Percentiles rank a stretch among this genome's conserved stretches.
Evolutionary conservation across 169 alveolate genomes (phyloP).

Genomic region (Miamiensis avidus): DNA sequence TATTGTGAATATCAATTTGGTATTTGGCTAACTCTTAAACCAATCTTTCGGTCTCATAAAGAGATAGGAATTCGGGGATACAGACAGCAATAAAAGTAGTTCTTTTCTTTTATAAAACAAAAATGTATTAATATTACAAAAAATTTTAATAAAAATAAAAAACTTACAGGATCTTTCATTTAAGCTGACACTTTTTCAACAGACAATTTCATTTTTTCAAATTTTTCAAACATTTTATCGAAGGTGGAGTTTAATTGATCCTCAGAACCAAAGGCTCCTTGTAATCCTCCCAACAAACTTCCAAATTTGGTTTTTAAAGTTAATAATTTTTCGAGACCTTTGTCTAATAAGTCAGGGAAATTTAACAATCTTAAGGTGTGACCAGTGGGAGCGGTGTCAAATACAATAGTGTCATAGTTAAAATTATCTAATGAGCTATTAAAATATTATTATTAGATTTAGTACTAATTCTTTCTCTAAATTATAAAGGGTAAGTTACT

Average conservation of each 20-base stretch:
- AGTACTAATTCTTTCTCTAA: not conserved
- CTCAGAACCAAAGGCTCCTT: conserved; percentile 39
- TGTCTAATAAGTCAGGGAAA: conserved; percentile 95
- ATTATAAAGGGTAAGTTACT: conserved; percentile 31
- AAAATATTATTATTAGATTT: not conserved
- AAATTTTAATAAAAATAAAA: not conserved
- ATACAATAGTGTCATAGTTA: conserved; percentile 93
- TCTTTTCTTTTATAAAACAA: conserved; percentile 30
- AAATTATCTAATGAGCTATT: conserved; percentile 90
- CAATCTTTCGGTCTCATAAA: conserved; percentile 98
- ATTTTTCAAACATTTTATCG: conserved; percentile 75
- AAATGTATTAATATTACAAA: not conserved
- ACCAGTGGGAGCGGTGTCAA: conserved; percentile 99
- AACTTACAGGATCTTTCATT: conserved; percentile 79
- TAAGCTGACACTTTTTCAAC: conserved; percentile 79
- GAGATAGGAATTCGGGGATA: conserved; percentile 98
- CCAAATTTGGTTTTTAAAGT: conserved; percentile 87
- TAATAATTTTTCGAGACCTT: conserved; percentile 90
- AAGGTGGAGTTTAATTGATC: conserved; percentile 57
- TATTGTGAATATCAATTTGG: conserved; percentile 95
- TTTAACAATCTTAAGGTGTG: conserved; percentile 97
- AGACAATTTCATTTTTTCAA: conserved; percentile 80
- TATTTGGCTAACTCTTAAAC: conserved; percentile 95
- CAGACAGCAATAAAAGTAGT: conserved; percentile 99
- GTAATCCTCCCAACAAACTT: conserved; percentile 60